These are phyloP conservation scores for Plasmopara halstedii DNA, from an alignment of 352 stramenopile genomes.

Conservation along the genomic window DNA sequence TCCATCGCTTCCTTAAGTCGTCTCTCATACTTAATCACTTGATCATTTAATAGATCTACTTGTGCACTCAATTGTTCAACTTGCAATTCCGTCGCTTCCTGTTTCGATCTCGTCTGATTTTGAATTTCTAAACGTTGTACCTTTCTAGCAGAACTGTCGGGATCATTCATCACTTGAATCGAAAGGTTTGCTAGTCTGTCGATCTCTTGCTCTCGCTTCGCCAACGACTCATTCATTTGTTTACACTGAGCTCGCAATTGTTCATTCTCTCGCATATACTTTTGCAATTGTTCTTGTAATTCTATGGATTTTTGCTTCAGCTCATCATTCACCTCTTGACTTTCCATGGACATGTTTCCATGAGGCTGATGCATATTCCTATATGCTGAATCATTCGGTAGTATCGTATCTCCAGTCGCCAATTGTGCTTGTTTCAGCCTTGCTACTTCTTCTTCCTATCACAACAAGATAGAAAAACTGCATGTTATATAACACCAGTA, in stretches of 20 bases:
- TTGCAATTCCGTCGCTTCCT: constrained; percentile 48
- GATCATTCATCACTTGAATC: constrained; percentile 21
- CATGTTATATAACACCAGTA: not conserved
- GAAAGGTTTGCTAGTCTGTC: constrained; percentile 45
- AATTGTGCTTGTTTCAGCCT: constrained; percentile 59
- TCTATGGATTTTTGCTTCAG: constrained; percentile 30
- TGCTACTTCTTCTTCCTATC: constrained; percentile 47
- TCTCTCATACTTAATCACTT: constrained; percentile 77
- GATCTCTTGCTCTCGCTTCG: constrained; percentile 67
- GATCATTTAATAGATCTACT: constrained; percentile 70
- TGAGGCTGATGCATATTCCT: constrained; percentile 28
- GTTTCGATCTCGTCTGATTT: constrained; percentile 20
- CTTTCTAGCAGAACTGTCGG: constrained; percentile 17
- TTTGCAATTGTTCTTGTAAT: constrained; percentile 37
- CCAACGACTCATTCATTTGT: constrained; percentile 42
- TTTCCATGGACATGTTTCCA: constrained; percentile 17
- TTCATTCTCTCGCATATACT: constrained; percentile 40
- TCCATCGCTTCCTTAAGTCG: constrained; percentile 54
- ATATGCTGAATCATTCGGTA: constrained; percentile 7
- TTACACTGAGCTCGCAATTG: constrained; percentile 30
- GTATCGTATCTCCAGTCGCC: constrained; percentile 15
- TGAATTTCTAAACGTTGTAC: constrained; percentile 28
- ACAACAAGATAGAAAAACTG: not conserved
- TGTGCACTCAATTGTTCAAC: constrained; percentile 63
- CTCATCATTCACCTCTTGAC: constrained; percentile 13